Conservation (phyloP, 2,329 filamentous ascomycete genomes). For the Xylariaceae sp. region DNA sequence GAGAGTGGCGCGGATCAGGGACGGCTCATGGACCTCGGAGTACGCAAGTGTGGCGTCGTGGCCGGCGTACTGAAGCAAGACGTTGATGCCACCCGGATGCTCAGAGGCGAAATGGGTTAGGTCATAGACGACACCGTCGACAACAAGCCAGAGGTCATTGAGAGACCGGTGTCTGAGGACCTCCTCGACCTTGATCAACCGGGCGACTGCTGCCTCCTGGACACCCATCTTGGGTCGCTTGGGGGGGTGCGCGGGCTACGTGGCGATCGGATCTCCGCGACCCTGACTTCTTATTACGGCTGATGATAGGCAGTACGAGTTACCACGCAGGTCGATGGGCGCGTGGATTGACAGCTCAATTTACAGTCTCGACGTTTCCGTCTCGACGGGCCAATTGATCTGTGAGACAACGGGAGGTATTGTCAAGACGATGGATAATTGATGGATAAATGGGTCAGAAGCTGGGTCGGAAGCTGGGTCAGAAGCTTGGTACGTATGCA, state of each 20-base stretch:
- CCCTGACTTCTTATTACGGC: neutral
- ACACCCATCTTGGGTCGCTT: conserved; percentile 15
- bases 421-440: neutral
- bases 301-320: neutral
- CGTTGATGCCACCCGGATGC: conserved; percentile 36
- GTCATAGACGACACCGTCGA: conserved; percentile 61
- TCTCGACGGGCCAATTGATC: neutral
- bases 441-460: neutral
- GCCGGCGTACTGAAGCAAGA: conserved; percentile 48
- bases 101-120: conserved; percentile 54
- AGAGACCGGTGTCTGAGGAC: conserved; percentile 42
- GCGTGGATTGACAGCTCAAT: neutral
- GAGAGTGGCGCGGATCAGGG: conserved; percentile 38
- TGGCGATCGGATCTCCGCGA: neutral
- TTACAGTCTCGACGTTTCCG: neutral
- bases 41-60: conserved; percentile 50
- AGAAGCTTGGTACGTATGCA: neutral
- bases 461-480: neutral
- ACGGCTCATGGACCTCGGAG: conserved; percentile 45
- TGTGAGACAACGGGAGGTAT: neutral
- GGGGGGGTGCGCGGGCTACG: neutral
- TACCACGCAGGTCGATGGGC: too few species aligned
- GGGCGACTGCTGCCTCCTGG: conserved; percentile 3
- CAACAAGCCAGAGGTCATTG: conserved; percentile 59
- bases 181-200: conserved; percentile 37